Evolutionary conservation across 2,329 filamentous ascomycete species (phyloP), one percentile per base, ranked within the genome.

Genomic region (Talaromyces sp.): DNA sequence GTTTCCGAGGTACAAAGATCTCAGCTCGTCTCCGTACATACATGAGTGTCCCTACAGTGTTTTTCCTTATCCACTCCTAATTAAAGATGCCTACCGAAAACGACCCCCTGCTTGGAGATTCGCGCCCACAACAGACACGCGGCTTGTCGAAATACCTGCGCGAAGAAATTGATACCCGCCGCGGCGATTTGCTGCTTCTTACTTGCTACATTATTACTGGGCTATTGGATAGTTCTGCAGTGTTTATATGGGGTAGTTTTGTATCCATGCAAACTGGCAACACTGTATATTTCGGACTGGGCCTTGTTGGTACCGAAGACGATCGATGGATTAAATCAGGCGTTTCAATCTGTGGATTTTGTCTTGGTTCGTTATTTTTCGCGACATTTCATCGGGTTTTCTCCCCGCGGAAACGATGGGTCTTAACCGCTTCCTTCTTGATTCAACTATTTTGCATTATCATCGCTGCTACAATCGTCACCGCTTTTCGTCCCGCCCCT

Each of bases 191-290:
- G 1, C 75, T 90, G 17, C 78, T 93, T 35, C 75, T 93, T 3
- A 75, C 84, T 24, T 90, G 87, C 72, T 92, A 91, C 68, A 74
- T 89, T 58, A 87, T 91, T 66, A 92, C 89, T 0, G 89, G 89
- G 3, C 76, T 93, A 10, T 80, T 91, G 7, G 89, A 93, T 72
- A 90, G 87, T 71, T 85, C 87, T 2, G 85, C 88, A 2, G 87
- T 89, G 42, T 87, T 86, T 52, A 87, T 88, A 37, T 92, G 88
- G 86, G 87, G 88, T 11, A 86, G 86, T 2, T 93, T 93, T 63
- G 88, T 91, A 36, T 89, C 86, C 63, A 92, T 92, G 89, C 89
- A 92, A 67, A 92, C 89, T 29, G 88, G 88, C 83, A 93, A 93
- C 71, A 91, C 89, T 4, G 83, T 93, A 43, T 93, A 91, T 68